A percentile compares a stretch with the other conserved stretches of the same genome.
These are phyloP conservation scores for Boletus rubropictus DNA, from an alignment of 768 basidiomycete species.

Conservation along the genomic window DNA sequence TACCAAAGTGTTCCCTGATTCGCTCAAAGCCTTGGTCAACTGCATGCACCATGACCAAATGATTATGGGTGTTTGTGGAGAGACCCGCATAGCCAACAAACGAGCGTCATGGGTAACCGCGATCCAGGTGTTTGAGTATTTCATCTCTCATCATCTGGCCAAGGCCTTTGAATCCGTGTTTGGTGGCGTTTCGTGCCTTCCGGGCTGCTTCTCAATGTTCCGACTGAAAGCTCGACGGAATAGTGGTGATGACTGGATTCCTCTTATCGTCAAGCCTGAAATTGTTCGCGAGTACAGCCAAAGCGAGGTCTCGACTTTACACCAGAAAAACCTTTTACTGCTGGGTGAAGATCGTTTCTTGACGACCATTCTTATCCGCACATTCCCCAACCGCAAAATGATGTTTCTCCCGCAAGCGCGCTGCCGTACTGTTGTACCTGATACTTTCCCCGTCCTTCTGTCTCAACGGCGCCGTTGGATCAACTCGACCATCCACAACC, in stretches of 20 bases:
- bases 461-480: slow-evolving; percentile 99
- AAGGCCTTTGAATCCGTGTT: slow-evolving; percentile 99
- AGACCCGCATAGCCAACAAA: slow-evolving; percentile 98
- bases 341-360: slow-evolving; percentile 99
- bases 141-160: slow-evolving; percentile 96
- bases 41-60: slow-evolving; percentile 98
- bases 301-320: slow-evolving; percentile 85
- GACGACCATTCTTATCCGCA: slow-evolving; percentile 91
- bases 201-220: slow-evolving; percentile 99
- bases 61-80: slow-evolving; percentile 99
- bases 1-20: slow-evolving; percentile 90
- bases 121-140: slow-evolving; percentile 98
- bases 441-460: slow-evolving; percentile 86
- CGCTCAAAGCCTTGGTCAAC: slow-evolving; percentile 87
- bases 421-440: slow-evolving; percentile 93
- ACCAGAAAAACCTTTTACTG: slow-evolving; percentile 95
- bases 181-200: slow-evolving; percentile 97
- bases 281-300: slow-evolving; percentile 98
- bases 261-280: slow-evolving; percentile 93
- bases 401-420: slow-evolving; percentile 96
- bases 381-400: slow-evolving; percentile 99
- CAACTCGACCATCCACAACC: slow-evolving; percentile 98
- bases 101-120: slow-evolving; percentile 97
- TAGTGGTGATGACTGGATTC: slow-evolving; percentile 93
- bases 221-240: slow-evolving; percentile 87